These are phyloP conservation scores for Bjerkandera adusta DNA, from an alignment of 1,284 basidiomycete genomes.

Conservation along the genomic window DNA sequence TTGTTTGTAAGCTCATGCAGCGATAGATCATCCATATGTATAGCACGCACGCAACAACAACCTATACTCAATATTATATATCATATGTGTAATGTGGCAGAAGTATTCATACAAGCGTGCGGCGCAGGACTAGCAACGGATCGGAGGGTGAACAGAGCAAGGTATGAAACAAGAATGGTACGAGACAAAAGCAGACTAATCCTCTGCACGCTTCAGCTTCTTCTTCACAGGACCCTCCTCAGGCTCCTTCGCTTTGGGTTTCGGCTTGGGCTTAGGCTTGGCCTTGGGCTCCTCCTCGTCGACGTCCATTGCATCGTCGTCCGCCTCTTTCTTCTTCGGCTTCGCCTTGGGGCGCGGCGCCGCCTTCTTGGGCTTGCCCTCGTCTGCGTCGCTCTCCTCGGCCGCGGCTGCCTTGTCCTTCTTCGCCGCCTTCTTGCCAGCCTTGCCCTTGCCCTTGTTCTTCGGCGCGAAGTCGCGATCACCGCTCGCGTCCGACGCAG, in stretches of 20 bases:
- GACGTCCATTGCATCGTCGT: constrained; percentile 32
- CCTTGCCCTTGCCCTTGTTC: constrained; percentile 42
- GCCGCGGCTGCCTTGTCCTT: constrained; percentile 31
- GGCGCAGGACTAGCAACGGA: constrained; percentile 1
- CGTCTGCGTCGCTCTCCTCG: constrained; percentile 36
- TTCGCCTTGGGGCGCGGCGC: constrained; percentile 32
- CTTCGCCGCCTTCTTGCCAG: constrained; percentile 40
- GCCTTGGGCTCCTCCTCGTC: constrained; percentile 42
- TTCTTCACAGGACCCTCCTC: constrained; percentile 68
- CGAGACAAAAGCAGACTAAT: constrained; percentile 21
- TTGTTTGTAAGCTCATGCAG: constrained; percentile 3
- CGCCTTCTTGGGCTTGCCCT: constrained; percentile 35
- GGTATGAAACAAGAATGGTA: not conserved
- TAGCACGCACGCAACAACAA: not conserved
- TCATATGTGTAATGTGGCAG: not conserved
- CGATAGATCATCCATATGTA: not conserved
- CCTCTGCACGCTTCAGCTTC: constrained; percentile 51
- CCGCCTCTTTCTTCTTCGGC: constrained; percentile 35
- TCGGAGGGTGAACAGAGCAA: constrained; percentile 3
- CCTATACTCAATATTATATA: constrained; percentile 1
- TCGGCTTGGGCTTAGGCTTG: constrained; percentile 42
- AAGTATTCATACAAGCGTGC: not conserved
- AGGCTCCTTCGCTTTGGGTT: constrained; percentile 42
- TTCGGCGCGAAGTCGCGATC: constrained; percentile 59
- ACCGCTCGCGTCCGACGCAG: constrained; percentile 79